Percentiles rank a stretch among this genome's conserved stretches.
Evolutionary conservation across 306 rosid species (phyloP).

Genomic region (Herpetospermum pedunculosum): DNA sequence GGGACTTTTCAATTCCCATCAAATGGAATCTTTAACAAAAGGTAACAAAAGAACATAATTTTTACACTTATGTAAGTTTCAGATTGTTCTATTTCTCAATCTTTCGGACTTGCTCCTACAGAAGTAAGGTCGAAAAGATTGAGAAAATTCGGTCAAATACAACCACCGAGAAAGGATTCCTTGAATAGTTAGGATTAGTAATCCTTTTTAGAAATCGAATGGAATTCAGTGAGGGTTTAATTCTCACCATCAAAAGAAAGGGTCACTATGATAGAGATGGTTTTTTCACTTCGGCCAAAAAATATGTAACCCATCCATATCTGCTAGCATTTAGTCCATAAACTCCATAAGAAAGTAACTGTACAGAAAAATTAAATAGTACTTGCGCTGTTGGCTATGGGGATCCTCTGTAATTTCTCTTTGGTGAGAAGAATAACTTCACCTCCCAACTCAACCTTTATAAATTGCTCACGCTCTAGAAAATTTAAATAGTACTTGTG

Average conservation of each 20-base stretch:
- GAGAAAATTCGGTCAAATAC: no score
- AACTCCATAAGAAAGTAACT: neutral
- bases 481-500: no score
- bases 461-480: neutral
- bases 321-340: neutral
- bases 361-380: neutral
- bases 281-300: neutral
- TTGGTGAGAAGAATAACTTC: neutral
- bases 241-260: neutral
- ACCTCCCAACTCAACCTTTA: neutral
- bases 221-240: no score
- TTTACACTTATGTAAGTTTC: neutral
- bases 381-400: neutral
- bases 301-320: neutral
- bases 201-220: no score
- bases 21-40: neutral
- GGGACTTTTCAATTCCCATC: neutral
- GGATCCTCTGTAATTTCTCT: neutral
- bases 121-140: no score
- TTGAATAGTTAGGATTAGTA: no score
- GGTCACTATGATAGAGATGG: neutral
- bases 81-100: no score
- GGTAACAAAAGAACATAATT: neutral
- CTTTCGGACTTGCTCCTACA: no score
- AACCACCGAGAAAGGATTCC: no score